Percentiles rank a stretch among this genome's conserved stretches.
Conservation (phyloP, 495 filamentous ascomycete genomes). For the Tuber borchii region DNA sequence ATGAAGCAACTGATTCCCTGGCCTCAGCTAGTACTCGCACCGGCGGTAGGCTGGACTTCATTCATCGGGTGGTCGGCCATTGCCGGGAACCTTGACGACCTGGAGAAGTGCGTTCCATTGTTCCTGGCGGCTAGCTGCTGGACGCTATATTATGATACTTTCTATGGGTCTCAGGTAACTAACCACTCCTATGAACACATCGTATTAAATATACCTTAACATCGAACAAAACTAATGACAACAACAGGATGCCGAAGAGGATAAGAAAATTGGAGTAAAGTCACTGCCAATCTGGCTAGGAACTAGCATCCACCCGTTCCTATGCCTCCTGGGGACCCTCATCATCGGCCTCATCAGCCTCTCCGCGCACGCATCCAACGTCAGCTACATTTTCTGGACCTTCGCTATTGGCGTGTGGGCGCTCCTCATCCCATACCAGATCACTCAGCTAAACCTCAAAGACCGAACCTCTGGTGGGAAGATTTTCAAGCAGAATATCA, state of each 20-base stretch:
- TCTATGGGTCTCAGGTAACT: constrained; percentile 6
- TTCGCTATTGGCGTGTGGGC: constrained; percentile 6
- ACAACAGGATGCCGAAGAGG: constrained; percentile 6
- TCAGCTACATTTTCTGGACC: constrained; percentile 6
- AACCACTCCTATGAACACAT: not conserved
- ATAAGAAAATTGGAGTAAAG: constrained; percentile 7
- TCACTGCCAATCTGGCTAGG: constrained; percentile 6
- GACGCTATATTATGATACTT: constrained; percentile 8
- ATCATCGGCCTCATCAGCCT: not conserved
- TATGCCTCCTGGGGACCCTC: not conserved
- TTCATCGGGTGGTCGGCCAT: constrained; percentile 12
- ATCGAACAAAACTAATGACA: not conserved
- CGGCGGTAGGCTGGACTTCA: constrained; percentile 16
- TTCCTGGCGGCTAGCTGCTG: not conserved
- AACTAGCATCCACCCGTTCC: not conserved
- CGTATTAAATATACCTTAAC: not conserved
- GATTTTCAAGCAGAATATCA: constrained; percentile 8
- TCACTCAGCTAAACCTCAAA: constrained; percentile 1
- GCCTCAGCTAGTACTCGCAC: constrained; percentile 16
- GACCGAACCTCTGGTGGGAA: constrained; percentile 3
- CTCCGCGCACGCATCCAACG: not conserved
- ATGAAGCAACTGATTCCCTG: constrained; percentile 2
- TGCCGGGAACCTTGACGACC: constrained; percentile 3
- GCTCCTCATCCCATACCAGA: not conserved
- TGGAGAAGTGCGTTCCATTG: not conserved